Evolutionary conservation across 2,329 filamentous ascomycete genomes (phyloP).

Genomic region (Neonectria hederae): DNA sequence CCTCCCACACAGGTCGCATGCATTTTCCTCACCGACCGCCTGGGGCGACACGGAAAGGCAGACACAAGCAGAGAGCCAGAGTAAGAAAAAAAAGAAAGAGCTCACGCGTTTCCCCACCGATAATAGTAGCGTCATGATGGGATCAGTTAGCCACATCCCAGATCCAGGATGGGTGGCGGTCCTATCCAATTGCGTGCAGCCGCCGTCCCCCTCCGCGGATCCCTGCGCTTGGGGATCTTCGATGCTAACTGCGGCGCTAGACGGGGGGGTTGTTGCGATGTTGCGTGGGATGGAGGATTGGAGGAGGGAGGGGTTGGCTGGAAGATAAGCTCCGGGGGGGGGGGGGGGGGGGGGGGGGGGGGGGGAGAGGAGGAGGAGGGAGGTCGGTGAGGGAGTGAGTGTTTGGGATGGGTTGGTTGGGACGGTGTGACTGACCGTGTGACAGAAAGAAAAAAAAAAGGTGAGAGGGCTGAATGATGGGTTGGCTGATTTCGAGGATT

Average conservation of each 20-base stretch:
- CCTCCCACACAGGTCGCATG: not conserved
- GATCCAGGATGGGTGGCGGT: not conserved
- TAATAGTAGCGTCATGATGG: conserved; percentile 24
- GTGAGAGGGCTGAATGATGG: not conserved
- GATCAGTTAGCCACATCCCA: conserved; percentile 20
- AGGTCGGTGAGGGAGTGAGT: conserved; percentile 32
- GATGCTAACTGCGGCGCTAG: not conserved
- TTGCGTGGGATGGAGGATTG: not conserved
- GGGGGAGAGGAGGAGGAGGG: too few relatives aligned
- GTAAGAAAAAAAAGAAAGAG: conserved; percentile 27
- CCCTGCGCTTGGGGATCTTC: not conserved
- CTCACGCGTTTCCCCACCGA: conserved; percentile 44
- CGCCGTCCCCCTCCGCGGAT: not conserved
- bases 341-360: too few relatives aligned
- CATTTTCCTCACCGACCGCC: conserved; percentile 1
- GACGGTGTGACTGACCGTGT: too few relatives aligned
- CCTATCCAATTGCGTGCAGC: conserved; percentile 9
- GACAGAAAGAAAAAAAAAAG: too few relatives aligned
- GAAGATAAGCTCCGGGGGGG: conserved; percentile 39
- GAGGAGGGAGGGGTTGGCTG: conserved; percentile 1
- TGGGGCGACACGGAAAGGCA: conserved; percentile 3
- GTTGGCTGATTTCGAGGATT: not conserved
- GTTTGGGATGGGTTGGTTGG: too few relatives aligned
- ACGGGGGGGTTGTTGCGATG: not conserved
- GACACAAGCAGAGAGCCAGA: not conserved